Conservation (phyloP, 2,329 filamentous ascomycete genomes). For the Thelonectria rubi region DNA sequence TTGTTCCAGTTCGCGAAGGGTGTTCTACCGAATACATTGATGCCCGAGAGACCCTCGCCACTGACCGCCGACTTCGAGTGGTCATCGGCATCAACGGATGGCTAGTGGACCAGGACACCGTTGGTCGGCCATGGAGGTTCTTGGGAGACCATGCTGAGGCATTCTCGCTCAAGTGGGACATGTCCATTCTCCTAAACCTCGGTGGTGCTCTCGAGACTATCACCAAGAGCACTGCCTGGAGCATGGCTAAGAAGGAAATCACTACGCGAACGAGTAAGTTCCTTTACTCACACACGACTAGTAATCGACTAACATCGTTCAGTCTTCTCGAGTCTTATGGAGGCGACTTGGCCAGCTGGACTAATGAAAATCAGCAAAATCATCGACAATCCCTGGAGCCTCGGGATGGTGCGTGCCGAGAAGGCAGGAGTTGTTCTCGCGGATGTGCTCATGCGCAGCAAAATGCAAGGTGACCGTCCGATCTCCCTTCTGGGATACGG, state of each 20-base stretch:
- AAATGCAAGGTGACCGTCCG: constrained; percentile 82
- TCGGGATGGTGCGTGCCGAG: constrained; percentile 79
- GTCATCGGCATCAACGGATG: constrained; percentile 86
- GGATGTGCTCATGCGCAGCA: constrained; percentile 79
- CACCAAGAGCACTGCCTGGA: constrained; percentile 84
- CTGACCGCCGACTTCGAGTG: constrained; percentile 77
- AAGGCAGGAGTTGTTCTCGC: constrained; percentile 78
- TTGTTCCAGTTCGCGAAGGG: constrained; percentile 74
- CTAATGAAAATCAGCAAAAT: constrained; percentile 76
- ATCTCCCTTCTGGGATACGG: constrained; percentile 86
- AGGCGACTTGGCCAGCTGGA: constrained; percentile 68
- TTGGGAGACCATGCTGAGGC: constrained; percentile 78
- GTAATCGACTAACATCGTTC: constrained; percentile 7
- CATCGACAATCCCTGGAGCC: constrained; percentile 83
- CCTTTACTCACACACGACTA: neutral
- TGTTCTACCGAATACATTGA: constrained; percentile 53
- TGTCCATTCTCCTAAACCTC: constrained; percentile 78
- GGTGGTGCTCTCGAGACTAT: constrained; percentile 81
- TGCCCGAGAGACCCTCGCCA: constrained; percentile 59
- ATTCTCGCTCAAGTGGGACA: constrained; percentile 86
- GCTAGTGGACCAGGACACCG: constrained; percentile 77
- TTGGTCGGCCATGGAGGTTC: constrained; percentile 76
- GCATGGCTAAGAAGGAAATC: constrained; percentile 66
- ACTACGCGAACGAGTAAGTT: constrained; percentile 57
- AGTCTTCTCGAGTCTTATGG: constrained; percentile 66